Base-by-base conservation (phyloP, 1,284 basidiomycete species). In the Apiotrichum veenhuisii region DNA sequence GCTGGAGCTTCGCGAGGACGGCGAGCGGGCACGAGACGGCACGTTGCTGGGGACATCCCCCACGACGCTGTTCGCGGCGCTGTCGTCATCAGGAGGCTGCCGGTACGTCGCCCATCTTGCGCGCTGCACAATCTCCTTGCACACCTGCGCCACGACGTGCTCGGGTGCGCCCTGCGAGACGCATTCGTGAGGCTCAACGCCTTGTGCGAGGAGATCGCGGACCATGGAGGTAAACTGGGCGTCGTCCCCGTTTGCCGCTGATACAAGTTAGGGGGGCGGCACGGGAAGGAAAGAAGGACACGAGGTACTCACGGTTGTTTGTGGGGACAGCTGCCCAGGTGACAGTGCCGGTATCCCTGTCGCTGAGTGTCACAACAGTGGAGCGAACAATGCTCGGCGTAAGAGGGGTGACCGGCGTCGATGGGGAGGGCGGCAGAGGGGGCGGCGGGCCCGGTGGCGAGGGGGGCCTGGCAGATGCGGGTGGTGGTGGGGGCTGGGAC, bases 71-170 rank as follows among this genome's bases (percentile, higher is more conserved):
- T 59, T 49, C n/a, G 58, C 43, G 17, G 49, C 57, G 38, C 58
- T 64, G 17, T 43, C 41, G 23, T 52, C 52, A 40, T 58, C 58
- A 25, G 61, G 57, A n/a, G 55, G 53, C 34, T 63, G 64, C 10
- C 50, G 40, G 64, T 64, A 67, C n/a, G 65, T 43, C 4, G 50
- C 54, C 38, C 59, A 50, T 10, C 66, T 59, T 17, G 58, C 18
- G 15, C 33, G 55, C 27, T 64, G 59, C 2, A 75, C 68, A 23
- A 73, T 71, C 49, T 72, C 70, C 46, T 71, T 51, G 42, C 71
- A 73, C 0, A 70, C 71, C 1, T 58, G 58, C 17, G 59, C 64
- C 27, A 75, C 71, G 43, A 66, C 63, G 54, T 63, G 57, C 14
- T 59, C 30, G 1, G 67, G 63, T 0, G 68, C 73, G 17, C 73